Conservation (phyloP, 345 rosid genomes). For the Mercurialis annua region DNA sequence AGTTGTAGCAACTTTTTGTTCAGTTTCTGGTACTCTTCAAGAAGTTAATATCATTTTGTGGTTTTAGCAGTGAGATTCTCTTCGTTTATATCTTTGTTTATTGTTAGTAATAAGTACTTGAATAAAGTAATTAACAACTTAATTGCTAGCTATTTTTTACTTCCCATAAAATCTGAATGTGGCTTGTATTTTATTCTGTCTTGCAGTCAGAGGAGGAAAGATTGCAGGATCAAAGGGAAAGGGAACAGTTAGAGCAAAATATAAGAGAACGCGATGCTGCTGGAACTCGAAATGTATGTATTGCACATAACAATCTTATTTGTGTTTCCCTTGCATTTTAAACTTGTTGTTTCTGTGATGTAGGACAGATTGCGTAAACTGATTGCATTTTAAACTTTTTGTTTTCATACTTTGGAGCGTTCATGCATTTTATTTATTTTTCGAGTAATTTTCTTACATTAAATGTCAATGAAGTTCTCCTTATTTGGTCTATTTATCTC, state of each 20-base stretch:
- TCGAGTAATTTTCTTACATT: conserved; percentile 9
- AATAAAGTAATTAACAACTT: background rate
- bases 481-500: conserved; percentile 22
- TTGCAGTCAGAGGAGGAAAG: conserved; percentile 90
- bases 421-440: conserved; percentile 2
- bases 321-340: background rate
- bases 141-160: background rate
- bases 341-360: background rate
- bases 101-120: no score
- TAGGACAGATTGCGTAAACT: background rate
- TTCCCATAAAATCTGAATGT: background rate
- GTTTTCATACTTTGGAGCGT: no score
- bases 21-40: background rate
- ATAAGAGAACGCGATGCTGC: conserved; percentile 86
- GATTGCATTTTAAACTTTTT: no score
- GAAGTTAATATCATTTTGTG: background rate
- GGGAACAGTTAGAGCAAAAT: conserved; percentile 77
- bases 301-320: background rate
- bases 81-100: no score
- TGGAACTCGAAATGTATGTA: conserved; percentile 65
- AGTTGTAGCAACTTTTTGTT: background rate
- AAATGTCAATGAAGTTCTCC: conserved; percentile 13
- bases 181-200: conserved; percentile 12
- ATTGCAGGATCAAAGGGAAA: conserved; percentile 84
- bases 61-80: background rate